These are phyloP conservation scores for Schizosaccharomyces osmophilus DNA, from an alignment of 805 yeast genomes.

Conservation along the genomic window DNA sequence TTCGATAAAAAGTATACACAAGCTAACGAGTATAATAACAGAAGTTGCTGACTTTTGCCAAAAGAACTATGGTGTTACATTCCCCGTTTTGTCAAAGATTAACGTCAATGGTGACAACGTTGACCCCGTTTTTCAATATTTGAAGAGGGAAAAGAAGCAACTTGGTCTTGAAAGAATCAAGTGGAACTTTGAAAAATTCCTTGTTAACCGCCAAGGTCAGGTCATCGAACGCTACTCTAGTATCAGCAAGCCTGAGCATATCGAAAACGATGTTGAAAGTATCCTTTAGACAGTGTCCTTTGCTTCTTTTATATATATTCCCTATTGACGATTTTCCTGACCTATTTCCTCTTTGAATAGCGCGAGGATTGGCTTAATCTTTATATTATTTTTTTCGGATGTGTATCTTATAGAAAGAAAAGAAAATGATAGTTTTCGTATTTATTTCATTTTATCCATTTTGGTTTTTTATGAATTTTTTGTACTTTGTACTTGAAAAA, in stretches of 20 bases:
- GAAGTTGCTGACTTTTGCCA: conserved; percentile 43
- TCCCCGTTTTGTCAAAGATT: conserved; percentile 68
- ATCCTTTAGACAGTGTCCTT: neutral
- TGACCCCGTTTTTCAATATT: conserved; percentile 56
- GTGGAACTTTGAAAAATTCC: conserved; percentile 64
- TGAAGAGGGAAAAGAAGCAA: conserved; percentile 34
- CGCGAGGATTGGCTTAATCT: too few species aligned
- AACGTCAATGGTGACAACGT: conserved; percentile 71
- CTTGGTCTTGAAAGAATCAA: neutral
- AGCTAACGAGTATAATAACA: too few species aligned
- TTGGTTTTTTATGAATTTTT: too few species aligned
- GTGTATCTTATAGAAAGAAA: too few species aligned
- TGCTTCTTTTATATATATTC: too few species aligned
- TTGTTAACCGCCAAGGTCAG: conserved; percentile 31
- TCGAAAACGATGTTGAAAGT: neutral
- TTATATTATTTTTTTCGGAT: too few species aligned
- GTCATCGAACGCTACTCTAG: conserved; percentile 42
- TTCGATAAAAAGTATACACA: neutral
- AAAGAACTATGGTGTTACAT: conserved; percentile 67
- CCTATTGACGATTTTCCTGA: too few species aligned
- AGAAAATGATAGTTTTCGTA: too few species aligned
- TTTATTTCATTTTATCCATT: too few species aligned
- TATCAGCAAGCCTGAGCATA: conserved; percentile 31
- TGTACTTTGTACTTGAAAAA: too few species aligned
- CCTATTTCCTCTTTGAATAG: too few species aligned